Percentiles rank a stretch among this genome's conserved stretches.
Evolutionary conservation across 495 filamentous ascomycete genomes (phyloP).

Genomic region (Neurospora discreta): DNA sequence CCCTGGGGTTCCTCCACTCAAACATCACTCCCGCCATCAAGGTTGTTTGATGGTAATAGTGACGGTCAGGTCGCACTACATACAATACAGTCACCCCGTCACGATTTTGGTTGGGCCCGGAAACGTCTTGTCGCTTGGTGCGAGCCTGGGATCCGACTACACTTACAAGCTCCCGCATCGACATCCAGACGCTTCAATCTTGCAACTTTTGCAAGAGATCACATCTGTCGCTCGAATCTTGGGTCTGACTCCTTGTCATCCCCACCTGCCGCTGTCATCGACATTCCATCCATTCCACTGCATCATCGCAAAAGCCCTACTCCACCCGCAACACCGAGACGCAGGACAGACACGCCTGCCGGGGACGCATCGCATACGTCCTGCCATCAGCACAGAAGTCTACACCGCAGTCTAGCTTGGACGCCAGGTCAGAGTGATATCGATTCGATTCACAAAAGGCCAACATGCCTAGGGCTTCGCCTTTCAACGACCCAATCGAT

Average conservation of each 20-base stretch:
- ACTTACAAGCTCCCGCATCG: background rate
- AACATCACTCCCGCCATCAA: background rate
- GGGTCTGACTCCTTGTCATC: background rate
- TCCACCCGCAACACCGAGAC: background rate
- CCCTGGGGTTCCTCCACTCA: background rate
- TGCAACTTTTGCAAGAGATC: background rate
- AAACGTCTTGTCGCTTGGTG: background rate
- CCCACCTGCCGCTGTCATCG: background rate
- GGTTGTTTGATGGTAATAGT: background rate
- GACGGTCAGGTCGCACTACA: background rate
- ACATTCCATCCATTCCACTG: background rate
- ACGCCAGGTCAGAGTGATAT: background rate
- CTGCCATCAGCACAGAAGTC: background rate
- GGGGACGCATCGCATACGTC: background rate
- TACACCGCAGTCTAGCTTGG: background rate
- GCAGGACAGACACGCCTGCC: background rate
- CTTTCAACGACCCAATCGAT: constrained; percentile 25
- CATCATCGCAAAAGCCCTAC: background rate
- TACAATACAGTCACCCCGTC: background rate
- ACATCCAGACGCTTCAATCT: background rate
- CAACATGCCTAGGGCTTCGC: constrained; percentile 41
- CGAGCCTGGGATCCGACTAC: background rate
- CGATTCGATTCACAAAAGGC: background rate
- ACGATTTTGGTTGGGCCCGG: background rate
- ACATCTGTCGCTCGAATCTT: background rate